Evolutionary conservation across 1,139 yeast genomes (phyloP).

Genomic region (Arxiozyma slooffiae): DNA sequence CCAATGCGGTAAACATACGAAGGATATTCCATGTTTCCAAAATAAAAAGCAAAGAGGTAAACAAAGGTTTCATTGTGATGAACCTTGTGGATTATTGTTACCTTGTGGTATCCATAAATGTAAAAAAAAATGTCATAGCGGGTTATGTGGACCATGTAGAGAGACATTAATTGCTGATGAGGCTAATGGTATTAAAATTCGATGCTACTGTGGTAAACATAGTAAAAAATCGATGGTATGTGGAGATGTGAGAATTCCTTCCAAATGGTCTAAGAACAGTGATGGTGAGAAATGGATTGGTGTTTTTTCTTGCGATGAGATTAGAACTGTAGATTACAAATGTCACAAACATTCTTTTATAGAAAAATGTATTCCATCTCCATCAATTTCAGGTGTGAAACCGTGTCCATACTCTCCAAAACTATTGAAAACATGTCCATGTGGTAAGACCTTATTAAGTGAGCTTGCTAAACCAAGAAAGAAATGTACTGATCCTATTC

Average conservation of each 20-base stretch:
- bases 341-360: conserved; percentile 61
- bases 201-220: conserved; percentile 67
- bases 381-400: conserved; percentile 23
- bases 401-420: conserved; percentile 63
- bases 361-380: conserved; percentile 49
- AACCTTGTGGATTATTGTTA: conserved; percentile 45
- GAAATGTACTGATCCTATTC: conserved; percentile 66
- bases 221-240: conserved; percentile 40
- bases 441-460: conserved; percentile 49
- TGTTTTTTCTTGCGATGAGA: conserved; percentile 46
- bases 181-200: conserved; percentile 23
- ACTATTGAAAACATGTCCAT: conserved; percentile 54
- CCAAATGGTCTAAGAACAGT: conserved; percentile 16
- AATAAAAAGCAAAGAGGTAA: conserved; percentile 54
- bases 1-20: conserved; percentile 59
- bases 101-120: conserved; percentile 74
- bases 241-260: conserved; percentile 33
- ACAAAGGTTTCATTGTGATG: conserved; percentile 44
- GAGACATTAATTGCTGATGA: conserved; percentile 26
- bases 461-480: conserved; percentile 38
- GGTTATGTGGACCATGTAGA: conserved; percentile 69
- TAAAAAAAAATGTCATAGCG: conserved; percentile 51
- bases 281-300: conserved; percentile 47
- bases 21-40: conserved; percentile 68
- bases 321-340: conserved; percentile 43